These are phyloP conservation scores for Torulaspora maleeae DNA, from an alignment of 805 yeast species.

Conservation along the genomic window DNA sequence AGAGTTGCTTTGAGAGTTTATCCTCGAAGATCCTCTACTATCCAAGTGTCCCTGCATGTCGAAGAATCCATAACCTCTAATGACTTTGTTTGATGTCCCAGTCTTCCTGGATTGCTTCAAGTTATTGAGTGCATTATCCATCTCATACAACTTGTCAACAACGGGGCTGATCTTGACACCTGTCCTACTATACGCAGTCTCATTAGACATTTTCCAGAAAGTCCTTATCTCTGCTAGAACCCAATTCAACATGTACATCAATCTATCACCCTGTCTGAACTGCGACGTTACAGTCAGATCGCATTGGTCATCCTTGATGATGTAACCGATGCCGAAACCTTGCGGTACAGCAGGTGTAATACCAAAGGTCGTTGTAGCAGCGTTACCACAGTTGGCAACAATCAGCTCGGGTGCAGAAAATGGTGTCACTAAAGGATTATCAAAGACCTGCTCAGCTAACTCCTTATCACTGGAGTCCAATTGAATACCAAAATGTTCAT, in stretches of 20 bases:
- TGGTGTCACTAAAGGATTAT: slow-evolving; percentile 36
- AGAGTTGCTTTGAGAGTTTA: slow-evolving; percentile 17
- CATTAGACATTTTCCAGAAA: slow-evolving; percentile 35
- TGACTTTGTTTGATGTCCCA: slow-evolving; percentile 9
- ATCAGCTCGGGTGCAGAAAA: slow-evolving; percentile 41
- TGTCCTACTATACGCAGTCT: slow-evolving; percentile 8
- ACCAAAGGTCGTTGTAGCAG: slow-evolving; percentile 81
- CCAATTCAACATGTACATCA: slow-evolving; percentile 67
- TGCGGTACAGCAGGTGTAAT: slow-evolving; percentile 84
- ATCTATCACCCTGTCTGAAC: slow-evolving; percentile 77
- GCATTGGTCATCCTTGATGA: slow-evolving; percentile 74
- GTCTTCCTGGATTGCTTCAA: background rate
- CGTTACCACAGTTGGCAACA: slow-evolving; percentile 85
- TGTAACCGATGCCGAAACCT: slow-evolving; percentile 91
- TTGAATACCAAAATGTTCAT: slow-evolving; percentile 36
- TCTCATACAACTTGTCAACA: slow-evolving; percentile 32
- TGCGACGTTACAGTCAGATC: slow-evolving; percentile 82
- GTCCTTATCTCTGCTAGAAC: slow-evolving; percentile 57
- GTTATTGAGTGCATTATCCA: slow-evolving; percentile 35
- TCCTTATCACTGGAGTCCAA: slow-evolving; percentile 21
- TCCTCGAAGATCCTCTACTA: slow-evolving; percentile 25
- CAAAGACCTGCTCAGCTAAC: slow-evolving; percentile 45
- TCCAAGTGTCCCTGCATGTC: slow-evolving; percentile 28
- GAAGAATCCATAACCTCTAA: slow-evolving; percentile 26
- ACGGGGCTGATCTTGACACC: slow-evolving; percentile 30